phyloP scores from a whole-genome alignment of 257 asterid genomes.

The Solanum sejunctum region DNA sequence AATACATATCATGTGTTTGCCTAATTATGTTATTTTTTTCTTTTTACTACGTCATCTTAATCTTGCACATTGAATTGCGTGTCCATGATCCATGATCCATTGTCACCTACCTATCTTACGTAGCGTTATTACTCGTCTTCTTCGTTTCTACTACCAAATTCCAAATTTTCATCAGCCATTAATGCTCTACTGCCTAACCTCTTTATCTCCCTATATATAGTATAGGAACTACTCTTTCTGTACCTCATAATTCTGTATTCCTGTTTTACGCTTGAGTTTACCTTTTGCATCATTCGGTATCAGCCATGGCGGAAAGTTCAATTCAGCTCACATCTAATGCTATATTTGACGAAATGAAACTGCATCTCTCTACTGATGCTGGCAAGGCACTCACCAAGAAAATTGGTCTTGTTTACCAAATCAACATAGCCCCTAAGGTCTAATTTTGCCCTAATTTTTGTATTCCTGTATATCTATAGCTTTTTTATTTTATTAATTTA shows the following conservation, averaged over 20 bases:
- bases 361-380: slow-evolving; percentile 64
- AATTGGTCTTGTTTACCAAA: slow-evolving; percentile 84
- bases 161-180: background rate
- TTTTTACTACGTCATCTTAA: background rate
- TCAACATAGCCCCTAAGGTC: slow-evolving; percentile 95
- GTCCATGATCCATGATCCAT: background rate
- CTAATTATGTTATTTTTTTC: too few relatives aligned
- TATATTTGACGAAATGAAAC: slow-evolving; percentile 78
- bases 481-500: background rate
- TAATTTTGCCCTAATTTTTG: background rate
- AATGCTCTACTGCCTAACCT: background rate
- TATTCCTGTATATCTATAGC: background rate
- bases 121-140: background rate
- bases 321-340: slow-evolving; percentile 63
- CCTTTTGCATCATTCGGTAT: background rate
- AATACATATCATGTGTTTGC: too few relatives aligned
- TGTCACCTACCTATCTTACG: background rate
- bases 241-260: background rate
- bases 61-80: background rate
- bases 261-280: background rate
- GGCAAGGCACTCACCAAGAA: slow-evolving; percentile 60
- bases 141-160: background rate
- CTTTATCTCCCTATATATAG: background rate
- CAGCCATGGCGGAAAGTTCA: slow-evolving; percentile 1
- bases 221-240: background rate